Conservation (phyloP, 2,329 filamentous ascomycete genomes). For the Tolypocladium cylindrosporum region DNA sequence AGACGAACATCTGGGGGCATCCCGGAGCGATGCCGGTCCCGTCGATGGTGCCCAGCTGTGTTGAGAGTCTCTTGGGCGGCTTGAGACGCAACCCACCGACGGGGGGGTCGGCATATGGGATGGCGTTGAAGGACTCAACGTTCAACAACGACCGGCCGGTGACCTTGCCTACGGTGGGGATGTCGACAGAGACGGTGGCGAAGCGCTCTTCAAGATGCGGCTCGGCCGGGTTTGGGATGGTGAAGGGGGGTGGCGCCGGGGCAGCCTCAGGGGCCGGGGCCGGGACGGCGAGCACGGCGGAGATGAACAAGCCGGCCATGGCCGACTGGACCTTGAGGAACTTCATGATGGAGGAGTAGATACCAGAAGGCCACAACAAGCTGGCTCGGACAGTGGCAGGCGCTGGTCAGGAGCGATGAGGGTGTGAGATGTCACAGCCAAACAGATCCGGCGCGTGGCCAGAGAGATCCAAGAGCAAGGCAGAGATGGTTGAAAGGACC, state of each 20-base stretch:
- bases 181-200: slow-evolving; percentile 39
- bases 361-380: background rate
- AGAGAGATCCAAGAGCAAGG: background rate
- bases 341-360: background rate
- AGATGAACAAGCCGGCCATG: slow-evolving; percentile 3
- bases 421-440: background rate
- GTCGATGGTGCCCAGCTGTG: slow-evolving; percentile 47
- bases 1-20: slow-evolving; percentile 64
- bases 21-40: slow-evolving; percentile 48
- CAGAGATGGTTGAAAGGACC: background rate
- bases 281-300: slow-evolving; percentile 10
- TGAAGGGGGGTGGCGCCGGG: slow-evolving; percentile 9
- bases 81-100: slow-evolving; percentile 56
- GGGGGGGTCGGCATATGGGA: slow-evolving; percentile 66
- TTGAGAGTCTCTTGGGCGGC: slow-evolving; percentile 50
- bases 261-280: slow-evolving; percentile 9
- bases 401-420: background rate
- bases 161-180: slow-evolving; percentile 49
- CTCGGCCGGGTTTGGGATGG: background rate
- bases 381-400: background rate
- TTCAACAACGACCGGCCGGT: slow-evolving; percentile 31
- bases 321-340: background rate
- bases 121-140: slow-evolving; percentile 63
- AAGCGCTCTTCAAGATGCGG: slow-evolving; percentile 31
- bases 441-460: background rate